Evolutionary conservation across 148 eudicot species (phyloP), one percentile per base, ranked within the genome.

Genomic region (Tetragonia tetragonoides): DNA sequence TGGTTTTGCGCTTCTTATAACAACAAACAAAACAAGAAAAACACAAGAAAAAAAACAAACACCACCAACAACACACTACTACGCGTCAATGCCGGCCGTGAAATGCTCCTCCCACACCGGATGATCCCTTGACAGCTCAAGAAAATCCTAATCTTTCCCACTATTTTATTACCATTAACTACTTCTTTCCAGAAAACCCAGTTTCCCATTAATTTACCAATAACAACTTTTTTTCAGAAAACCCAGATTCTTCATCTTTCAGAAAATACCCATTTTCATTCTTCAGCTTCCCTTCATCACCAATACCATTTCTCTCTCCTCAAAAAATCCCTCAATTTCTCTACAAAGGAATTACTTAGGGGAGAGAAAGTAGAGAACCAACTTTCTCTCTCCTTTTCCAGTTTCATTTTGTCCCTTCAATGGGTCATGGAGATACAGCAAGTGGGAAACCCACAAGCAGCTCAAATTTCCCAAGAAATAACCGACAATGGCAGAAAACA

Each of bases 401-500:
- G 12, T 67, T 67, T 67, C 71, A 8, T 49, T 4, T 28, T 28
- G 34, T 28, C 34, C 34, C 34, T 28, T 28, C 34, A 53, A 83
- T 83, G 85, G 85, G 85, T 79, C 79, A 49, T 18, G 72, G 70
- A 6, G 72, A 78, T 59, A 34, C 75, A 34, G 61, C 53, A 1
- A 82, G 74, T 49, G 81, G 81, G 20, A 79, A 79, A 51, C 79
- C 85, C 3, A 18, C 23, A 28, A 70, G 73, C 15, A 82, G 74
- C 37, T 61, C 83, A 28, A 28, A 75, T 49, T 70, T 64, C 5
- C 85, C 76, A 14, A 40, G 85, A 46, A 75, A 10, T 2, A 49
- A 85, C 42, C 86, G 87, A 44, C 89, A 84, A 81, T 75, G 90
- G 70, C 85, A 82, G 18, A 89, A 90, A 44, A 87, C 98, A 0